Percentiles rank a stretch among this genome's conserved stretches.
Conservation (phyloP, 345 rosid genomes). For the Citrus reticulata region DNA sequence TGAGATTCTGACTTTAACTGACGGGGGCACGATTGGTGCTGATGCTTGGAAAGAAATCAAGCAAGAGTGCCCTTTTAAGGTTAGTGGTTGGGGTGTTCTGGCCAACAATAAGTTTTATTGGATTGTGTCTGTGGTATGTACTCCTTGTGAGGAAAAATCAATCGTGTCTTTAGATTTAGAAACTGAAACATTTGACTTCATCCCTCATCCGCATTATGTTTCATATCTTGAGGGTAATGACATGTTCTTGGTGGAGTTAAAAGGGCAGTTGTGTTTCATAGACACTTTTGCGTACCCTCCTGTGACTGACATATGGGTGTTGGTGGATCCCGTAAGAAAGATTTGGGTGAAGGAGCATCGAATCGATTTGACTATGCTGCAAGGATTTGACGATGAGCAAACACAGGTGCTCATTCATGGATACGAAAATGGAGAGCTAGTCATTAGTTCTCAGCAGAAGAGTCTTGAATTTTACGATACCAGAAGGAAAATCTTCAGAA, state of each 20-base stretch:
- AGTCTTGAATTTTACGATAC: background rate
- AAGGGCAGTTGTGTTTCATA: background rate
- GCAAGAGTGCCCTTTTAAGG: background rate
- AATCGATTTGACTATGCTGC: background rate
- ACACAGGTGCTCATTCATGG: background rate
- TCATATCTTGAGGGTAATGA: background rate
- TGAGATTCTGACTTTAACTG: background rate
- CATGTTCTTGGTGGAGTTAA: background rate
- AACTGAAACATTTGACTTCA: background rate
- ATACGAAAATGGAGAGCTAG: background rate
- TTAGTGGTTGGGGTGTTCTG: background rate
- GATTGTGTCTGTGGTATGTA: background rate
- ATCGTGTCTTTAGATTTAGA: background rate
- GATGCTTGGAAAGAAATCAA: background rate
- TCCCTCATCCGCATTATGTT: background rate
- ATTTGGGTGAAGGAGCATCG: background rate
- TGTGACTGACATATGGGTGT: background rate
- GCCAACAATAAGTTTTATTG: background rate
- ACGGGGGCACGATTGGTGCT: background rate
- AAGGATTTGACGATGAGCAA: background rate
- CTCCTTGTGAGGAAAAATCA: background rate
- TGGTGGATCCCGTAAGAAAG: background rate
- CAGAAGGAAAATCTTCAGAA: background rate
- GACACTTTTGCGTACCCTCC: background rate
- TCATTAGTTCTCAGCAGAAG: background rate